Evolutionary conservation across 805 yeast genomes (phyloP).

Genomic region (Yamadazyma kitorensis): DNA sequence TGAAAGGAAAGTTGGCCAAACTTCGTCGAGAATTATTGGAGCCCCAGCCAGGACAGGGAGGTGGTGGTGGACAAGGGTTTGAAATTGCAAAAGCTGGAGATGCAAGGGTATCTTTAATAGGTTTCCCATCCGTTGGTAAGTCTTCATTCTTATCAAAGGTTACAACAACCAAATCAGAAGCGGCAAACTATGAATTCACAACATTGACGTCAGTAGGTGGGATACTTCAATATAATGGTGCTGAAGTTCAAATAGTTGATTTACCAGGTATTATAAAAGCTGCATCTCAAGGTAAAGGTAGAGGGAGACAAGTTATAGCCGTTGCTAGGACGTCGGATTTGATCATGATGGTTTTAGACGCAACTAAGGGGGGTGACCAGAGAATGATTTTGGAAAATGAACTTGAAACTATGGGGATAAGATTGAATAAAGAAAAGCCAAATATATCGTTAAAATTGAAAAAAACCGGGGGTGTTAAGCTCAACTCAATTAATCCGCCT

Average conservation of each 20-base stretch:
- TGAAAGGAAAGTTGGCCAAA: constrained; percentile 92
- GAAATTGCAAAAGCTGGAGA: constrained; percentile 96
- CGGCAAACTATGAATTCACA: constrained; percentile 94
- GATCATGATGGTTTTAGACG: constrained; percentile 90
- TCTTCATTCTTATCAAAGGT: constrained; percentile 86
- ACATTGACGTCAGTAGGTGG: constrained; percentile 97
- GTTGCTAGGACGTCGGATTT: constrained; percentile 94
- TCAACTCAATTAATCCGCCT: constrained; percentile 79
- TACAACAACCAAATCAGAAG: constrained; percentile 90
- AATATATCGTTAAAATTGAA: constrained; percentile 75
- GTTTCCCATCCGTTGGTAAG: constrained; percentile 97
- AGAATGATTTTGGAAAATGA: constrained; percentile 83
- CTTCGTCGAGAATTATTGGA: constrained; percentile 88
- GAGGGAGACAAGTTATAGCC: constrained; percentile 95
- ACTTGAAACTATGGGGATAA: constrained; percentile 89
- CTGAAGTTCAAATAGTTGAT: constrained; percentile 96
- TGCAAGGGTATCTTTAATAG: constrained; percentile 92
- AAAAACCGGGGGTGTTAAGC: constrained; percentile 88
- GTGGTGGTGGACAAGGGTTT: constrained; percentile 82
- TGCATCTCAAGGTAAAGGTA: constrained; percentile 94
- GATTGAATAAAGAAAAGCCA: constrained; percentile 80
- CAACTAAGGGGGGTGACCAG: constrained; percentile 91
- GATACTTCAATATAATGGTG: constrained; percentile 90
- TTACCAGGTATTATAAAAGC: constrained; percentile 96
- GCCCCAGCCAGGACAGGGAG: constrained; percentile 75